A percentile compares a stretch with the other conserved stretches of the same genome.
Evolutionary conservation across 1,284 basidiomycete species (phyloP).

Genomic region (Filobasidium uniguttulatum): DNA sequence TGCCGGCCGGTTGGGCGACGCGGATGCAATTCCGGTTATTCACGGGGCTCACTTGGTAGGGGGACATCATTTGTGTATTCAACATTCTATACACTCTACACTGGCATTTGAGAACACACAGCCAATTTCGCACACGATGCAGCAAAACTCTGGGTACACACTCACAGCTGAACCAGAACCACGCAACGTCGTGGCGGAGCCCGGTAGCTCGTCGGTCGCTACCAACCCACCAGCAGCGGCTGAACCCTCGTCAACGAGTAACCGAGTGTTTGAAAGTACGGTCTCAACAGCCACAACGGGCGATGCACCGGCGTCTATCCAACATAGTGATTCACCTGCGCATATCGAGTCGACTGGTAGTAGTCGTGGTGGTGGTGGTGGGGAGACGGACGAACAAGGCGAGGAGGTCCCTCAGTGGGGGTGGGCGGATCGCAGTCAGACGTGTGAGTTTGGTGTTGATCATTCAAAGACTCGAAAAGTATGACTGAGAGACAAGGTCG

Average conservation of each 20-base stretch:
- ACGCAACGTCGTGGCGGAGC: not conserved
- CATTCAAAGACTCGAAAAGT: not conserved
- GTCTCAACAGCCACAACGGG: not conserved
- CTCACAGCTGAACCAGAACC: not conserved
- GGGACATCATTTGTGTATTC: too few relatives aligned
- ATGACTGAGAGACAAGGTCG: not conserved
- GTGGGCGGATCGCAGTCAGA: constrained; percentile 54
- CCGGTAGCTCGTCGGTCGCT: not conserved
- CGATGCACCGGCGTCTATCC: not conserved
- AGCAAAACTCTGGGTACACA: too few relatives aligned
- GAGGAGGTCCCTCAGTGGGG: too few relatives aligned
- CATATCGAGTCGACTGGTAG: not conserved
- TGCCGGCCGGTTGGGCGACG: too few relatives aligned
- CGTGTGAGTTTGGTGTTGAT: constrained; percentile 45
- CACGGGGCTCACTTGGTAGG: too few relatives aligned
- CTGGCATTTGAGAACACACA: too few relatives aligned
- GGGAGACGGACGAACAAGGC: constrained; percentile 33
- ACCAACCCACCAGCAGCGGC: not conserved
- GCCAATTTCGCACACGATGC: too few relatives aligned
- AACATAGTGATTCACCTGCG: not conserved
- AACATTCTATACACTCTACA: too few relatives aligned
- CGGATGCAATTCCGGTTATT: too few relatives aligned
- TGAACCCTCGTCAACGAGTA: too few relatives aligned
- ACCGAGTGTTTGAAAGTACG: not conserved
- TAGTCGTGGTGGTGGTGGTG: not conserved